Evolutionary conservation across 495 filamentous ascomycete species (phyloP).

Genomic region (Penicillium lagena): DNA sequence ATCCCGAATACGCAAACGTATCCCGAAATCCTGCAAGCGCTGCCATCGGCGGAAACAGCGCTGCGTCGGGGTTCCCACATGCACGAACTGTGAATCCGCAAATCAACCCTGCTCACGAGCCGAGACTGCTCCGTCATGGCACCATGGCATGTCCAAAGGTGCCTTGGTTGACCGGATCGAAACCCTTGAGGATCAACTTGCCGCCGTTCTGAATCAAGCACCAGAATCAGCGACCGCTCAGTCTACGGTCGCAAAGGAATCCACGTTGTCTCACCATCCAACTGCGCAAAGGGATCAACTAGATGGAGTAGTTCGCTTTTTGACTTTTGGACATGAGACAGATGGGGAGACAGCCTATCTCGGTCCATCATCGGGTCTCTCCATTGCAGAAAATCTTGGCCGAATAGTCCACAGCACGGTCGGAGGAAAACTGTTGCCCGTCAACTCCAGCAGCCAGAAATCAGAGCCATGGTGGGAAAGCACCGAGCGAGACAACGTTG

Average conservation of each 20-base stretch:
- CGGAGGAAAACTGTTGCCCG: slow-evolving; percentile 25
- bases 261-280: too few species aligned
- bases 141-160: slow-evolving; percentile 24
- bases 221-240: too few species aligned
- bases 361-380: slow-evolving; percentile 30
- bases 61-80: slow-evolving; percentile 18
- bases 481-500: slow-evolving; percentile 11
- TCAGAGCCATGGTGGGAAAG: slow-evolving; percentile 8
- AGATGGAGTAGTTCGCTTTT: slow-evolving; percentile 12
- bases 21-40: slow-evolving; percentile 18
- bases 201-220: not conserved
- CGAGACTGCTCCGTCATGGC: slow-evolving; percentile 15
- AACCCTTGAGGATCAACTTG: slow-evolving; percentile 14
- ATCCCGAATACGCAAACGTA: slow-evolving; percentile 38
- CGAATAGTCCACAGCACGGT: slow-evolving; percentile 30
- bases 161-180: slow-evolving; percentile 18
- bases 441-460: slow-evolving; percentile 16
- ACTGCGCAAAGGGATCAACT: not conserved
- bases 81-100: slow-evolving; percentile 16
- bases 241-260: too few species aligned
- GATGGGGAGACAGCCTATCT: slow-evolving; percentile 22
- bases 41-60: slow-evolving; percentile 23
- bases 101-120: slow-evolving; percentile 12
- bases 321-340: slow-evolving; percentile 23
- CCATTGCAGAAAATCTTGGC: slow-evolving; percentile 27